Evolutionary conservation across 495 filamentous ascomycete genomes (phyloP), one percentile per base, ranked within the genome.

Genomic region (Evernia prunastri): DNA sequence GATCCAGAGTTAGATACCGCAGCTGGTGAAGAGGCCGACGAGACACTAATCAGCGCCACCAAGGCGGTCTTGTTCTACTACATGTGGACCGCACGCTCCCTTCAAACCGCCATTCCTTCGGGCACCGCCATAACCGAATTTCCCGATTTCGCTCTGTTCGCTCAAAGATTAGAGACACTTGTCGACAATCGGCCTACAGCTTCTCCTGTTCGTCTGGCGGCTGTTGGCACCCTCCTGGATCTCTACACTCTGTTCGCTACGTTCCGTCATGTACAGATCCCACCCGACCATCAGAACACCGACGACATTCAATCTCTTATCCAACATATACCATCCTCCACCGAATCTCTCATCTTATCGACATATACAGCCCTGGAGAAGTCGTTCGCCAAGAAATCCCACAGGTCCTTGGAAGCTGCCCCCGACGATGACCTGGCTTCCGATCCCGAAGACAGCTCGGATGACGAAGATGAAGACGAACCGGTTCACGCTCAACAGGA

Each of bases 51-150:
- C 13, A 86, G 83, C 61, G 87, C 90, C 25, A 85, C 92, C 66
- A 86, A 87, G 66, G 80, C 86, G 9, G 73, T 88, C 29, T 76
- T 92, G 31, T 90, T 92, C 77, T 97, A 96, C 76, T 94, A 96
- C 74, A 89, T 96, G 86, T 98, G 94, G 94, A 92, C 92, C 67
- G 81, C 90, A 12, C 84, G 86, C 54, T 72, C 73, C 45, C 66
- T 82, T 40, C 70, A 73, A 37, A 69, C 71, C n/a, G 70, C 74
- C 23, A 49, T 81, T 51, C 77, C 77, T 1, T 67, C 77, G 25
- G 75, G 76, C 10, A 77, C 80, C 4, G 31, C 25, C 18, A 33
- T 61, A 35, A 1, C 65, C 13, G 25, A 37, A 56, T 73, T 75
- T 45, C 79, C 77, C 5, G 73, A 80, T 40, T 80, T 82, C 33